Conservation (phyloP, 2,329 filamentous ascomycete species). For the Cladosporium sp. region DNA sequence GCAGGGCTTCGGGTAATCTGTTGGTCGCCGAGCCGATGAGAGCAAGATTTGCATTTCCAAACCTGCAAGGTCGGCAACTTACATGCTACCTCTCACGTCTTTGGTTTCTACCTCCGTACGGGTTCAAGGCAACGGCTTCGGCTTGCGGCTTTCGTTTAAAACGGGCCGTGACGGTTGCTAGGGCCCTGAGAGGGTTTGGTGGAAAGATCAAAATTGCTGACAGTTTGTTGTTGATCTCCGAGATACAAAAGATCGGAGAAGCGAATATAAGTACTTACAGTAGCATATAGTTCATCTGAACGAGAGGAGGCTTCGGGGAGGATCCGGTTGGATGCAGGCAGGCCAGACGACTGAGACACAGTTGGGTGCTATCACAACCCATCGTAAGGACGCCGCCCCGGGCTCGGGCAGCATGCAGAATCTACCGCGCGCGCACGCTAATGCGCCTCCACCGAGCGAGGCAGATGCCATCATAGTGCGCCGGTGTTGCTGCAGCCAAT, state of each 20-base stretch:
- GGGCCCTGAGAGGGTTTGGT: not conserved
- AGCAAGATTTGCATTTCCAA: no score
- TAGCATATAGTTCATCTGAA: not conserved
- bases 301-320: not conserved
- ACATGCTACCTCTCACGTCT: not conserved
- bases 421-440: slow-evolving; percentile 1
- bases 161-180: slow-evolving; percentile 1
- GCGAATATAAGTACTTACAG: not conserved
- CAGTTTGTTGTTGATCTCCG: not conserved
- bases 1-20: not conserved
- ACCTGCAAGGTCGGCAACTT: no score
- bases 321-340: not conserved
- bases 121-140: not conserved
- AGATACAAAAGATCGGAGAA: no score
- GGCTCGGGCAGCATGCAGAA: not conserved
- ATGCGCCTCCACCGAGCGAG: slow-evolving; percentile 3
- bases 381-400: not conserved
- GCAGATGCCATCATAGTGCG: slow-evolving; percentile 1
- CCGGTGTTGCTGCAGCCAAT: not conserved
- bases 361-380: slow-evolving; percentile 1
- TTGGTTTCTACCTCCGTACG: not conserved
- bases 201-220: not conserved
- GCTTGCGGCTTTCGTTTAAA: not conserved
- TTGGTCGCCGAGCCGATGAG: not conserved
- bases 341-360: slow-evolving; percentile 2